phyloP scores from a whole-genome alignment of 352 stramenopile species.

The Phytophthora podocarpi region DNA sequence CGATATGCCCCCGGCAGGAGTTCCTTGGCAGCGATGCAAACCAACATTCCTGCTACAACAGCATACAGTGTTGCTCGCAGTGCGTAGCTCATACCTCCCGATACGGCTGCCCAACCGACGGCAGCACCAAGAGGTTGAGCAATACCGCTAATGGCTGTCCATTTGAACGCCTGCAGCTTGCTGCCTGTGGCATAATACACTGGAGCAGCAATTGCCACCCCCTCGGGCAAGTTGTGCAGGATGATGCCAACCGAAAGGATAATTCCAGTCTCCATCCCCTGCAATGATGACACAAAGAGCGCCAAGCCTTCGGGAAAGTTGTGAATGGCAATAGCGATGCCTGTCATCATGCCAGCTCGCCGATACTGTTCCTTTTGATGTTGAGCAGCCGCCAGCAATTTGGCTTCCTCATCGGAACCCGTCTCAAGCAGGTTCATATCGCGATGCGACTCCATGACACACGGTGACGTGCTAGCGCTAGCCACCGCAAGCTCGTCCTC shows the following conservation, averaged over 20 bases:
- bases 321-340: constrained; percentile 69
- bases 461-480: constrained; percentile 17
- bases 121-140: constrained; percentile 91
- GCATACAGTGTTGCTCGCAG: constrained; percentile 91
- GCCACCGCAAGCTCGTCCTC: constrained; percentile 4
- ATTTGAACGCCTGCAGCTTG: constrained; percentile 92
- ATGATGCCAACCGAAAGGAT: constrained; percentile 95
- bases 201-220: constrained; percentile 93
- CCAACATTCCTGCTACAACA: constrained; percentile 92
- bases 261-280: constrained; percentile 88
- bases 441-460: constrained; percentile 18
- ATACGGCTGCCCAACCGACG: constrained; percentile 62
- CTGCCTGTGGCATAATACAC: constrained; percentile 97
- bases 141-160: constrained; percentile 88
- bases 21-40: constrained; percentile 92
- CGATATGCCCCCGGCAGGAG: constrained; percentile 90
- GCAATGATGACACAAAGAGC: constrained; percentile 93
- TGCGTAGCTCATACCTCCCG: constrained; percentile 55
- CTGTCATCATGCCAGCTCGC: constrained; percentile 91
- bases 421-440: constrained; percentile 29
- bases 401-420: constrained; percentile 11
- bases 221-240: constrained; percentile 97
- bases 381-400: constrained; percentile 7
- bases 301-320: constrained; percentile 96
- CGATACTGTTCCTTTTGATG: constrained; percentile 58